phyloP scores from a whole-genome alignment of 1,284 basidiomycete genomes.

The Gymnopus androsaceus region DNA sequence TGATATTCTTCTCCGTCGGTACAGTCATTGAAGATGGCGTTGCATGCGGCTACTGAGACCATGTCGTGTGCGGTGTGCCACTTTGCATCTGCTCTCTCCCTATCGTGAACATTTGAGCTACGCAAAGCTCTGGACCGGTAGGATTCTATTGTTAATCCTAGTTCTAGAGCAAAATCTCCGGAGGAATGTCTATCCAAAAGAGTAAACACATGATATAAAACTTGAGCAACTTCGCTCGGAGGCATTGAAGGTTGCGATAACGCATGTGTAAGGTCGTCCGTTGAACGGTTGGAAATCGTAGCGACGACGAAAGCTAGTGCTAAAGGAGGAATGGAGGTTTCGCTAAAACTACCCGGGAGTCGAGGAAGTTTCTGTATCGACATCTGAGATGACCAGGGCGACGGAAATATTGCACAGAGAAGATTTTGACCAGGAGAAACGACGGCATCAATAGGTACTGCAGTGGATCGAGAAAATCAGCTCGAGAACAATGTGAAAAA shows the following conservation, averaged over 20 bases:
- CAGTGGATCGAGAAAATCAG: conserved; percentile 1
- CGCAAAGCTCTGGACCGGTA: conserved; percentile 50
- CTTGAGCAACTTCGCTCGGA: conserved; percentile 41
- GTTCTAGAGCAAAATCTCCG: conserved; percentile 42
- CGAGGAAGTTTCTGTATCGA: conserved; percentile 28
- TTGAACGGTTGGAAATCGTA: conserved; percentile 45
- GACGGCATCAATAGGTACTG: conserved; percentile 48
- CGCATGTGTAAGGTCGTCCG: conserved; percentile 56
- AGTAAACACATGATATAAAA: conserved; percentile 44
- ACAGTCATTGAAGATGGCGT: conserved; percentile 66
- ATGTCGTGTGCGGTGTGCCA: conserved; percentile 64
- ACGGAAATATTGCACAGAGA: conserved; percentile 51
- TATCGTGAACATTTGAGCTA: conserved; percentile 35
- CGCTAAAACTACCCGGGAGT: neutral
- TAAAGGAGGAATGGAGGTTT: conserved; percentile 26
- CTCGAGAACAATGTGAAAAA: conserved; percentile 3
- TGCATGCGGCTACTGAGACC: conserved; percentile 59
- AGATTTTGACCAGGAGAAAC: conserved; percentile 61
- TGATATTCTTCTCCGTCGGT: conserved; percentile 63
- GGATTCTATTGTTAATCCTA: conserved; percentile 58
- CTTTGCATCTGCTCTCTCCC: conserved; percentile 42
- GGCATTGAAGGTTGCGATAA: conserved; percentile 45
- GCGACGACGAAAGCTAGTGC: conserved; percentile 43
- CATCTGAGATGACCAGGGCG: conserved; percentile 39
- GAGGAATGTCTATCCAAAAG: conserved; percentile 42